phyloP scores from a whole-genome alignment of 1,284 basidiomycete species.

The Pseudozyma pruni region DNA sequence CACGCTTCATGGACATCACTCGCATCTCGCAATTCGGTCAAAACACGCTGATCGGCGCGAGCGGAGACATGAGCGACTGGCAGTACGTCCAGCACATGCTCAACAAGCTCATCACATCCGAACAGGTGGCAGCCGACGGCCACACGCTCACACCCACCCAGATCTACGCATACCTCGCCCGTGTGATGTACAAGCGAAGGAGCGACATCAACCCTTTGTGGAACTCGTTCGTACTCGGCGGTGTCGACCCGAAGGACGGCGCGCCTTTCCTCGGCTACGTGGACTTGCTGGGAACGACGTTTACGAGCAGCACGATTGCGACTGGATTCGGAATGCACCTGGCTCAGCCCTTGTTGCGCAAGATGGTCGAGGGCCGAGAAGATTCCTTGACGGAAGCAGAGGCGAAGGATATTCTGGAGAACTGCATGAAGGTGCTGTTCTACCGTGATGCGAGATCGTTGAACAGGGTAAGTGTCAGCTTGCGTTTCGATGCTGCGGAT shows the following conservation, averaged over 20 bases:
- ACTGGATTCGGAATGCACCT: slow-evolving; percentile 97
- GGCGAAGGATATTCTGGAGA: slow-evolving; percentile 81
- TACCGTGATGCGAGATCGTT: slow-evolving; percentile 96
- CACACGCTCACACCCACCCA: slow-evolving; percentile 87
- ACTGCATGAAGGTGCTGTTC: slow-evolving; percentile 92
- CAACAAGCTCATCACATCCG: slow-evolving; percentile 71
- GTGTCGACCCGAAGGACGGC: slow-evolving; percentile 52
- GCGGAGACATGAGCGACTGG: slow-evolving; percentile 98
- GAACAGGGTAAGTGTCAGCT: too few species aligned
- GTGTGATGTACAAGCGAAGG: slow-evolving; percentile 89
- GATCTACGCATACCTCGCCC: slow-evolving; percentile 91
- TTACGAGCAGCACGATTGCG: slow-evolving; percentile 90
- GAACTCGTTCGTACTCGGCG: slow-evolving; percentile 93
- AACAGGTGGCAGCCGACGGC: slow-evolving; percentile 82
- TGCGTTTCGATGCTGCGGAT: too few species aligned
- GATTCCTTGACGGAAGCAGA: slow-evolving; percentile 80
- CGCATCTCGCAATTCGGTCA: slow-evolving; percentile 85
- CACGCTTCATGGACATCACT: slow-evolving; percentile 93
- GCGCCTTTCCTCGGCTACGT: slow-evolving; percentile 79
- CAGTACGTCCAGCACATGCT: slow-evolving; percentile 84
- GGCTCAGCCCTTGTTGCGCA: slow-evolving; percentile 89
- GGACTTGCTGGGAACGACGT: slow-evolving; percentile 96
- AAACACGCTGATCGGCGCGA: slow-evolving; percentile 84
- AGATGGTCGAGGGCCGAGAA: slow-evolving; percentile 85
- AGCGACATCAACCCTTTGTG: slow-evolving; percentile 92